Base-by-base conservation (phyloP, 2,329 filamentous ascomycete species). In the Fusarium nurragi region DNA sequence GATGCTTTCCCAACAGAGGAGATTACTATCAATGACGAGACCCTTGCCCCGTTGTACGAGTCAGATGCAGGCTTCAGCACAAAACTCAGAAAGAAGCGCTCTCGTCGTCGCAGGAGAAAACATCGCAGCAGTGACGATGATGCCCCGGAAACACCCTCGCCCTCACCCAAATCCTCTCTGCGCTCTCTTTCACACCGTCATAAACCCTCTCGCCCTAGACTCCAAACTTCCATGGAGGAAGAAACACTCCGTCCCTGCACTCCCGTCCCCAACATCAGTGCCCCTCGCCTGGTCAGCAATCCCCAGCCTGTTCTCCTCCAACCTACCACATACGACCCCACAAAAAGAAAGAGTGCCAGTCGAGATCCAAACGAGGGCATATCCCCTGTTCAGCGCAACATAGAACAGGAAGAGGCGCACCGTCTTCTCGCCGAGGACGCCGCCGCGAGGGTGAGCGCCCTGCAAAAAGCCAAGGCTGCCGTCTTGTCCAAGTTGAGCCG, bases 401-500 rank as follows among this genome's bases (percentile, higher is more conserved):
- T 86, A 38, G 80, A 84, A 65, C 81, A 83, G 59, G 86, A 89
- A 69, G 81, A 84, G 65, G 77, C 80, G 4, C 84, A 87, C 61
- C 80, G 84, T 12, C 78, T 81, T 40, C 77, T 88, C 22, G 86
- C 86, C 19, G 83, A 88, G 63, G 85, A 89, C 67, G 79, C 82
- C 4, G 81, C 81, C 10, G 82, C 84, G 51, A 81, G 86, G 54
- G 79, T 79, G 6, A 83, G 79, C 65, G 84, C 86, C 11, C 77
- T 90, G 46, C 80, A 81, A 69, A 83, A 84, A 57, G 87, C 87
- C 30, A 86, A 85, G 71, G 85, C 86, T 63, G 84, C 85, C 1
- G 86, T 90, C 13, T 76, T 89, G 52, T 81, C 79, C 60, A 87
- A 87, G 67, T 80, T 89, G 47, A 83, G 80, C 68, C 80, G 80